These are phyloP conservation scores for Metarhizium sp. DNA, from an alignment of 2,329 filamentous ascomycete genomes.

Conservation along the genomic window DNA sequence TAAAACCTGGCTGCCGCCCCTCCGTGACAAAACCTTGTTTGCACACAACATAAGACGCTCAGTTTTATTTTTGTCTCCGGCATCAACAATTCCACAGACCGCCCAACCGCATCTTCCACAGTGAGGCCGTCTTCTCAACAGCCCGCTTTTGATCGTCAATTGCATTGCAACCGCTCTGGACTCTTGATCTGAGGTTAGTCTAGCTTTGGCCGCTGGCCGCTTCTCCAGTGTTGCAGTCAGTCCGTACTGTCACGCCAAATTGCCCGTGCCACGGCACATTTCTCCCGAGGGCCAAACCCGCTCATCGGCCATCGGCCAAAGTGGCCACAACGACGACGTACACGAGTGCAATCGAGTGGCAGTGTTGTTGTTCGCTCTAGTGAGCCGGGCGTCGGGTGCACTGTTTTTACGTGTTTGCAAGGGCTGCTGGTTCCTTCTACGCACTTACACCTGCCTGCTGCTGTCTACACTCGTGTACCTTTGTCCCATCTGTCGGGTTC, in stretches of 20 bases:
- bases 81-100: neutral
- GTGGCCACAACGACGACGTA: conserved; percentile 2
- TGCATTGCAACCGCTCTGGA: conserved; percentile 2
- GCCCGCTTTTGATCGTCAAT: conserved; percentile 1
- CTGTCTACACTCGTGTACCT: neutral
- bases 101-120: neutral
- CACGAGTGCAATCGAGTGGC: neutral
- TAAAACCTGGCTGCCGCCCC: conserved; percentile 4
- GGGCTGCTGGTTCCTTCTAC: neutral
- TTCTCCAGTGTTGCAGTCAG: conserved; percentile 2
- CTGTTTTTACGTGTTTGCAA: neutral
- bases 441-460: too few species aligned
- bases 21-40: neutral
- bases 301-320: conserved; percentile 7
- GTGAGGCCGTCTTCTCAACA: neutral
- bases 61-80: too few species aligned
- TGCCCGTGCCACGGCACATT: conserved; percentile 4
- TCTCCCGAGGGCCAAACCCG: conserved; percentile 5
- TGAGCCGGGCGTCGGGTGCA: neutral
- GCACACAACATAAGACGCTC: conserved; percentile 1
- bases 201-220: conserved; percentile 6
- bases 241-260: neutral
- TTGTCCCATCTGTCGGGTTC: neutral
- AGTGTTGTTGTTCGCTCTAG: neutral
- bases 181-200: conserved; percentile 5